Evolutionary conservation across 2,329 filamentous ascomycete genomes (phyloP).

Genomic region (Diaporthe amygdali): DNA sequence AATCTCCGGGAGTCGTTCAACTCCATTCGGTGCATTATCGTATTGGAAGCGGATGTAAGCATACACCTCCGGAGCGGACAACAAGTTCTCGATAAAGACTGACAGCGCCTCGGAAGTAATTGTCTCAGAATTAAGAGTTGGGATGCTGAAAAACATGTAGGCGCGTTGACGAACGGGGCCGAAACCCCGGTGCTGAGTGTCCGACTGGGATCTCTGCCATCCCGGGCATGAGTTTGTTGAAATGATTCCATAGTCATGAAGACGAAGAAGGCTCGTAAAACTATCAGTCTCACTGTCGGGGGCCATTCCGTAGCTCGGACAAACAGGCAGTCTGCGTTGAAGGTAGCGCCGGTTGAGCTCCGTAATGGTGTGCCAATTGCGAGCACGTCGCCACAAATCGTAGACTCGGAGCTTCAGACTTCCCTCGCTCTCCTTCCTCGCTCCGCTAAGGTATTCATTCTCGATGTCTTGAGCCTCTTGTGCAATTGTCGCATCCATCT

Average conservation of each 20-base stretch:
- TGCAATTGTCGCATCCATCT: fast-evolving
- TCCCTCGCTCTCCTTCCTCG: too few species aligned
- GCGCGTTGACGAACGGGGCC: too few species aligned
- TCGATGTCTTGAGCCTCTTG: background rate
- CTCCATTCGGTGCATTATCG: too few species aligned
- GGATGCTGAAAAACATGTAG: too few species aligned
- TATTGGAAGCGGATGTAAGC: too few species aligned
- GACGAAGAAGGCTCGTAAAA: background rate
- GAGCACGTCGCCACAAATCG: background rate
- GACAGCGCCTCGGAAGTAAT: too few species aligned
- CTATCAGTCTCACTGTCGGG: background rate
- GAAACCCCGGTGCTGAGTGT: too few species aligned
- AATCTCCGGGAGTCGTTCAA: too few species aligned
- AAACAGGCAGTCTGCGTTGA: background rate
- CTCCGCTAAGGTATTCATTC: background rate
- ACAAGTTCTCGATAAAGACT: too few species aligned
- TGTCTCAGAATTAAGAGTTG: too few species aligned
- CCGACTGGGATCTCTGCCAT: too few species aligned
- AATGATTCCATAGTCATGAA: background rate
- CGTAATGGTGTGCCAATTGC: background rate
- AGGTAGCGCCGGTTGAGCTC: background rate
- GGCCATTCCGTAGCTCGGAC: fast-evolving
- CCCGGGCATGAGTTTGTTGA: background rate
- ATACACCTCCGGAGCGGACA: too few species aligned
- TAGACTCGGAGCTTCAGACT: fast-evolving